Evolutionary conservation across 139 green algal genomes (phyloP).

Genomic region (Chlamydomonas urium): DNA sequence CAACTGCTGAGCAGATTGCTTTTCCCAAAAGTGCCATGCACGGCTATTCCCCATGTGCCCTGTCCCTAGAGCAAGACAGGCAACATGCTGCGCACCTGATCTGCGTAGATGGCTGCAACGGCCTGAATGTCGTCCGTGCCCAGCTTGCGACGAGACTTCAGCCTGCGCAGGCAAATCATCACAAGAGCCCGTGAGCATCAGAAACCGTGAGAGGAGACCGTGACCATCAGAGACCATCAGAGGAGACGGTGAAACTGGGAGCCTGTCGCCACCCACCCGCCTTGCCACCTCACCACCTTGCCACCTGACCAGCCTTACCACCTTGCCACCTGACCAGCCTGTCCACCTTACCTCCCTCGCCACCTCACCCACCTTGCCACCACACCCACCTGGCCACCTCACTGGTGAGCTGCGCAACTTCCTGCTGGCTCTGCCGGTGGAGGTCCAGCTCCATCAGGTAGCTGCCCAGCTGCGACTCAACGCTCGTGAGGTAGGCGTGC

Average conservation of each 20-base stretch:
- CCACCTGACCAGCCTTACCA: background rate
- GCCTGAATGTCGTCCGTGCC: too few relatives aligned
- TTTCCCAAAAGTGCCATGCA: too few relatives aligned
- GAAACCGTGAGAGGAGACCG: background rate
- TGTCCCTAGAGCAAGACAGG: too few relatives aligned
- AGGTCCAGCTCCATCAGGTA: constrained; percentile 4
- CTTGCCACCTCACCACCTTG: background rate
- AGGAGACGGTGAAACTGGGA: background rate
- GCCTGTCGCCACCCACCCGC: background rate
- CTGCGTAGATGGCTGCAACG: too few relatives aligned
- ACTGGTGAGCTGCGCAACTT: background rate
- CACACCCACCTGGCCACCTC: background rate
- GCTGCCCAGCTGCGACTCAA: background rate
- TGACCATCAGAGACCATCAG: background rate
- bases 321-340: background rate
- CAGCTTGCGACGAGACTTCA: too few relatives aligned
- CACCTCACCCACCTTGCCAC: background rate
- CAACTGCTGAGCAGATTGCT: too few relatives aligned
- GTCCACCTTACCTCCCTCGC: background rate
- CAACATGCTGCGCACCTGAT: too few relatives aligned
- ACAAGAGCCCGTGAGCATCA: too few relatives aligned
- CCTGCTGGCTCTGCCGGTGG: background rate
- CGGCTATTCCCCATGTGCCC: too few relatives aligned
- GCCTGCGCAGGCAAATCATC: too few relatives aligned
- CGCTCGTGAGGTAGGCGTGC: background rate